Base-by-base conservation (phyloP, 148 eudicot genomes). In the Polygonum aviculare region DNA sequence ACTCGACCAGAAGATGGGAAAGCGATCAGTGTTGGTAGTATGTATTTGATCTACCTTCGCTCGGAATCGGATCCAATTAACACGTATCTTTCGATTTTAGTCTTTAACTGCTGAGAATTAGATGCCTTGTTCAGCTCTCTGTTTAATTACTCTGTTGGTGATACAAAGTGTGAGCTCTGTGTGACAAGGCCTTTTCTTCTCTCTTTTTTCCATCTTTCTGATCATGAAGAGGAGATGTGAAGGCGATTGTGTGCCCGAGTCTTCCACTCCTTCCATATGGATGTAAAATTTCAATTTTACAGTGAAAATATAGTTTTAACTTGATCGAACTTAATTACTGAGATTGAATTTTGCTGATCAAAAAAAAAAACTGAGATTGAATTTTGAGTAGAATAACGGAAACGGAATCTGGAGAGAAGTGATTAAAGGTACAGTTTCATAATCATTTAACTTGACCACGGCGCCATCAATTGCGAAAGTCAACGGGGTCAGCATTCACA, bases 21-120 rank as follows among this genome's bases (percentile, higher is more conserved):
- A 88, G 86, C 73, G 91, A 88, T 72, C 91, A 88, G 81, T 88
- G 91, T 55, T 88, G 91, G 91, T 88, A 81, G 83, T 5, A 39
- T 41, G 75, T 44, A 40, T 69, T 69, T 57, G 62, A 19, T 5
- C 62, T 10, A 11, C 63, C 33, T 57, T 19, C 33, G 16, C 55
- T 50, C 55, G 55, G 55, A 50, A n/a, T 50, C 55, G 55, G 55
- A 50, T 50, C 55, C 19, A 12, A 50, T 50, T 16, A 50, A 50
- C 55, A 50, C 16, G 5, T 12, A 50, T 16, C 55, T 50, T 16
- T 50, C 55, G 5, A 14, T 50, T 50, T 16, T 14, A 5, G 18
- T 50, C n/a, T 50, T 14, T 14, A 50, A 50, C 14, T 14, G 18
- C 55, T 50, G 55, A 50, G 3, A 50, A 50, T 50, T 50, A 16